phyloP scores from a whole-genome alignment of 495 filamentous ascomycete species.

The Aspergillus cristatus region DNA sequence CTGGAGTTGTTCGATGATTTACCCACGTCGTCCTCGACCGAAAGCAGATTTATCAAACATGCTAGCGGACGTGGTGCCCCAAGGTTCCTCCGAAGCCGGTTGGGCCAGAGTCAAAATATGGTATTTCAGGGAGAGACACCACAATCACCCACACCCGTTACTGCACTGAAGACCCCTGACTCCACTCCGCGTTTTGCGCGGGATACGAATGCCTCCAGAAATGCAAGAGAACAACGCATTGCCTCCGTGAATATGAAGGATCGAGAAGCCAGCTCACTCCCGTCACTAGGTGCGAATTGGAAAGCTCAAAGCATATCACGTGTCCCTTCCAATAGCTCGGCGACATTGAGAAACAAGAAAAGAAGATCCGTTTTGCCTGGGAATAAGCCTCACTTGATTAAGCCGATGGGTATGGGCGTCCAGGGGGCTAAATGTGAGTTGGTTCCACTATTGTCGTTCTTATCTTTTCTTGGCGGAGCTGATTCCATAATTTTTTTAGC shows the following conservation, averaged over 20 bases:
- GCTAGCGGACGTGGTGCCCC: constrained; percentile 64
- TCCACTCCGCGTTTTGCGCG: constrained; percentile 78
- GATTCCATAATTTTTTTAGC: constrained; percentile 42
- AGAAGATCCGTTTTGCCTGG: constrained; percentile 43
- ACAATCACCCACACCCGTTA: constrained; percentile 47
- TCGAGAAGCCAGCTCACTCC: constrained; percentile 47
- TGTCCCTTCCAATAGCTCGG: constrained; percentile 28
- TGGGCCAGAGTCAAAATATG: constrained; percentile 45
- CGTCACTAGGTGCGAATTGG: constrained; percentile 65
- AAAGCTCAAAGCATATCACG: constrained; percentile 62
- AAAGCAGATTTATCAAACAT: constrained; percentile 73
- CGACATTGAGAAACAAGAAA: constrained; percentile 43
- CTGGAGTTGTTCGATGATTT: constrained; percentile 91
- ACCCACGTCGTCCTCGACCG: constrained; percentile 73
- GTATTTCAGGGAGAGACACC: constrained; percentile 37
- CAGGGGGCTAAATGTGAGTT: constrained; percentile 59
- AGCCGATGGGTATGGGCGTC: constrained; percentile 52
- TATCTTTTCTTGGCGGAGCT: too few species aligned
- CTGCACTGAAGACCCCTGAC: constrained; percentile 34
- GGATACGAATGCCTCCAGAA: constrained; percentile 84
- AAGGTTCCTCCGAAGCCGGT: constrained; percentile 50
- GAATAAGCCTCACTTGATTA: constrained; percentile 62
- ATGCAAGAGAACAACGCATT: constrained; percentile 77
- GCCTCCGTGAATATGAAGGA: constrained; percentile 36
- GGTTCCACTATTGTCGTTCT: constrained; percentile 6